These are phyloP conservation scores for Xenoacremonium recifei DNA, from an alignment of 2,329 filamentous ascomycete genomes.

Conservation along the genomic window DNA sequence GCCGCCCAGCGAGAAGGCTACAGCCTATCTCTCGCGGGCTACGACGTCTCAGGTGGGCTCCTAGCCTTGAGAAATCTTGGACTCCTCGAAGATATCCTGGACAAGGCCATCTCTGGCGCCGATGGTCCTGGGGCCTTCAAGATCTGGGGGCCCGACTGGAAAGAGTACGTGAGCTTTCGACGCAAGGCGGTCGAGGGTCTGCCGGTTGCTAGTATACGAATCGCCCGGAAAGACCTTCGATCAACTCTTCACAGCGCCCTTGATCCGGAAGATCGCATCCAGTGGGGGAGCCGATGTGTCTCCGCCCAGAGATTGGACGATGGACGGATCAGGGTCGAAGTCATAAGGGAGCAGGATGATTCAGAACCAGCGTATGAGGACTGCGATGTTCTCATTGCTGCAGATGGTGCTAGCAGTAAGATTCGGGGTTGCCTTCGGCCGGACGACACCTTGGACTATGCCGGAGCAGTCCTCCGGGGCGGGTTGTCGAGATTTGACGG, in stretches of 20 bases:
- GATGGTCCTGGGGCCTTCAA: slow-evolving; percentile 34
- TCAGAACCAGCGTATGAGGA: slow-evolving; percentile 12
- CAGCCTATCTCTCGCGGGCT: slow-evolving; percentile 38
- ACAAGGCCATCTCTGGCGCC: slow-evolving; percentile 29
- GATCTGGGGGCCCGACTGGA: slow-evolving; percentile 40
- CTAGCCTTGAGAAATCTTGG: slow-evolving; percentile 38
- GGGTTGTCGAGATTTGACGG: slow-evolving; percentile 37
- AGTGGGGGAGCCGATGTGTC: slow-evolving; percentile 27
- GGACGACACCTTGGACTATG: slow-evolving; percentile 36
- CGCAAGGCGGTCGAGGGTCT: slow-evolving; percentile 30
- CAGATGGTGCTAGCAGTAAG: slow-evolving; percentile 44
- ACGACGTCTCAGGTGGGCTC: slow-evolving; percentile 33
- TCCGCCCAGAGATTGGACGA: slow-evolving; percentile 17
- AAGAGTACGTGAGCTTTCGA: slow-evolving; percentile 30
- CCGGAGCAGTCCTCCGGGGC: slow-evolving; percentile 37
- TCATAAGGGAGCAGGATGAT: slow-evolving; percentile 6
- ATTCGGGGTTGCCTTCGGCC: slow-evolving; percentile 38
- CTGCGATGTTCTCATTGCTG: slow-evolving; percentile 44
- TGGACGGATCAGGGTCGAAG: slow-evolving; percentile 22
- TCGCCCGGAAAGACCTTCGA: slow-evolving; percentile 35
- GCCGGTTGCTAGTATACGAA: slow-evolving; percentile 36
- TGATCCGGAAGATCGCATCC: slow-evolving; percentile 14
- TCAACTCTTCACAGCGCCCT: slow-evolving; percentile 29
- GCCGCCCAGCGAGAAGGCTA: slow-evolving; percentile 34
- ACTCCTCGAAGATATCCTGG: slow-evolving; percentile 33